Conservation (phyloP, 2,329 filamentous ascomycete species). For the Trichoderma citrinoviride region DNA sequence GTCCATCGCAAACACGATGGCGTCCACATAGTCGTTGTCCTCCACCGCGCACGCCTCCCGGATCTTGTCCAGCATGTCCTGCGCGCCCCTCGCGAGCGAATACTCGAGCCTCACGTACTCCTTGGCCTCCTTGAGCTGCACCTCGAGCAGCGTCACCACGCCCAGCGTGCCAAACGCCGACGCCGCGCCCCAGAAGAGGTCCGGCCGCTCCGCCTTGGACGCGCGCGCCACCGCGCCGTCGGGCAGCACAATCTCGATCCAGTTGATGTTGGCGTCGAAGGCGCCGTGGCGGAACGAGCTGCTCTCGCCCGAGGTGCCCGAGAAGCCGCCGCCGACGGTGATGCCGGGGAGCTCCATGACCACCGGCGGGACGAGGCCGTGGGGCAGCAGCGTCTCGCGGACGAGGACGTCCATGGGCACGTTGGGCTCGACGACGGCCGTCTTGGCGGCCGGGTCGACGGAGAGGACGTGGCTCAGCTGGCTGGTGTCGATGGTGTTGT, state of each 20-base stretch:
- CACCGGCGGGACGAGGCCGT: slow-evolving; percentile 60
- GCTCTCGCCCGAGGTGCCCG: slow-evolving; percentile 66
- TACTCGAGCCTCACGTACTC: slow-evolving; percentile 59
- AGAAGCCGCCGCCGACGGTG: slow-evolving; percentile 66
- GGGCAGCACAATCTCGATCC: slow-evolving; percentile 63
- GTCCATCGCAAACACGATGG: slow-evolving; percentile 58
- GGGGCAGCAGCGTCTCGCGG: slow-evolving; percentile 52
- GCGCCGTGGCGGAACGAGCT: slow-evolving; percentile 65
- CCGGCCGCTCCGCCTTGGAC: slow-evolving; percentile 52
- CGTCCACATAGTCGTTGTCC: slow-evolving; percentile 64
- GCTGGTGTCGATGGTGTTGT: slow-evolving; percentile 66
- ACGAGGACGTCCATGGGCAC: slow-evolving; percentile 66
- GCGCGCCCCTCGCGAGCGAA: slow-evolving; percentile 42
- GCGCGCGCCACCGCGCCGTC: slow-evolving; percentile 56
- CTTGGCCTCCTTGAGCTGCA: slow-evolving; percentile 55
- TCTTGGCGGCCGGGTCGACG: slow-evolving; percentile 52
- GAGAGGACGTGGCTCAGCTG: slow-evolving; percentile 59
- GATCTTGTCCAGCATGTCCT: slow-evolving; percentile 43
- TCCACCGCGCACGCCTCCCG: slow-evolving; percentile 41
- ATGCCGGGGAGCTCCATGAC: slow-evolving; percentile 74
- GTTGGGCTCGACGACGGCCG: slow-evolving; percentile 67
- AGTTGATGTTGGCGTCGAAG: slow-evolving; percentile 60
- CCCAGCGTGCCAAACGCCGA: slow-evolving; percentile 66
- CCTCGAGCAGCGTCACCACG: slow-evolving; percentile 62
- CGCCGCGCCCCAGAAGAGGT: slow-evolving; percentile 64